phyloP scores from a whole-genome alignment of 129 eudicot species.

The Artemisia tridentata region DNA sequence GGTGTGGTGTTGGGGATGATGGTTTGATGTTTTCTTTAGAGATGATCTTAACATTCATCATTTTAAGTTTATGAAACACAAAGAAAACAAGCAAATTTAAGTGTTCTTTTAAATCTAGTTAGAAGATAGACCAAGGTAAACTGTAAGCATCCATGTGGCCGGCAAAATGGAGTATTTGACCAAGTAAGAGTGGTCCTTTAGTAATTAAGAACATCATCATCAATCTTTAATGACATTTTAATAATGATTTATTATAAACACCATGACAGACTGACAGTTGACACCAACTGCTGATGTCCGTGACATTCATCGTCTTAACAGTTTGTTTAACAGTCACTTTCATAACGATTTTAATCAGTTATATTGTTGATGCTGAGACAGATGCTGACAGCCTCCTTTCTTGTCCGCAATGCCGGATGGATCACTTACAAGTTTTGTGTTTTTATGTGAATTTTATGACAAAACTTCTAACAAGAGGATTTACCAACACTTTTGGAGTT shows the following conservation, averaged over 20 bases:
- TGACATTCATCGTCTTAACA: neutral
- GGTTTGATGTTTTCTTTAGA: conserved; percentile 60
- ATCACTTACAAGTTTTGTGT: conserved; percentile 23
- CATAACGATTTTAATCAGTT: neutral
- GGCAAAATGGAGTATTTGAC: conserved; percentile 26
- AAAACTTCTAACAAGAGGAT: conserved; percentile 13
- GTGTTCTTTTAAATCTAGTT: conserved; percentile 3
- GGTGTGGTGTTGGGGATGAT: conserved; percentile 61
- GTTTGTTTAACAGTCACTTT: conserved; percentile 21
- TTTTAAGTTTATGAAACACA: conserved; percentile 11
- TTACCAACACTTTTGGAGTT: neutral
- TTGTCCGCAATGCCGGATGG: conserved; percentile 28
- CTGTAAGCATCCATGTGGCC: conserved; percentile 17
- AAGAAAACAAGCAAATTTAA: neutral
- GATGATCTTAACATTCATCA: conserved; percentile 40
- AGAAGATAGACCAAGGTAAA: conserved; percentile 3
- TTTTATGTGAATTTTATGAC: conserved; percentile 4
- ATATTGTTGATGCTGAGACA: neutral
- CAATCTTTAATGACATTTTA: neutral
- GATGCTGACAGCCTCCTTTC: conserved; percentile 29
- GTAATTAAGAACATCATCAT: conserved; percentile 10
- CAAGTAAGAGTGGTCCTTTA: neutral
- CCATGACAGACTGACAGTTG: neutral
- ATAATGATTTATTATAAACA: neutral
- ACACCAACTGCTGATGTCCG: conserved; percentile 22